Evolutionary conservation across 495 filamentous ascomycete species (phyloP), one percentile per base, ranked within the genome.

Genomic region (Antarctomyces pellizariae): DNA sequence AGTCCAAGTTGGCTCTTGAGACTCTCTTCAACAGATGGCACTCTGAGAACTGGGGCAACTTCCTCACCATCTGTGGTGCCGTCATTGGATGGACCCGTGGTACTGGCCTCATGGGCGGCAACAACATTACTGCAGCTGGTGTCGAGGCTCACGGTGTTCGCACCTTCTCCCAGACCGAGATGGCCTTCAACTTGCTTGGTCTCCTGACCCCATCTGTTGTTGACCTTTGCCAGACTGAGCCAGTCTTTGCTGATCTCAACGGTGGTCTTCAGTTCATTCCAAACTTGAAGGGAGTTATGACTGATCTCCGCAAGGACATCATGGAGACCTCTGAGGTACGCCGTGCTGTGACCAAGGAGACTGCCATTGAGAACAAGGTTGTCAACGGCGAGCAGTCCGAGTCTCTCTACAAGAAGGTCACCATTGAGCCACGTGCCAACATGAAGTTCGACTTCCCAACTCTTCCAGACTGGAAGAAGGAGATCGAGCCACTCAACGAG

Each of bases 81-180:
- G 77, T 97, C 48, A 97, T 97, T 47, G 86, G 86, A 34, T 97
- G 86, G 86, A 99, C 86, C 33, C 83, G 86, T 52, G 86, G 86
- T 25, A 99, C 86, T 30, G 86, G 86, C 38, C 62, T 99, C 35
- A 99, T 99, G 86, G 75, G 73, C 41, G 83, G 77, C 36, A 99
- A 99, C 59, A 99, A 99, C 48, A 69, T 91, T 44, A 80, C 93
- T 30, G 89, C 86, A 4, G 83, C 95, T 48, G 89, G 84, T 25
- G 75, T 99, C 29, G 86, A 99, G 54, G 75, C 73, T 36, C 82
- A 84, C 41, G 86, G 86, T 42, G 89, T 95, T 9, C 77, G 89
- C 35, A 99, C 86, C 3, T 99, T 99, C 56, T 93, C 84, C 10
- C 89, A 95, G 54, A 79, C 89, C 40, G 86, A 99, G 51, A 99